Evolutionary conservation across 208 protist species (phyloP).

Genomic region (Leishmania major): DNA sequence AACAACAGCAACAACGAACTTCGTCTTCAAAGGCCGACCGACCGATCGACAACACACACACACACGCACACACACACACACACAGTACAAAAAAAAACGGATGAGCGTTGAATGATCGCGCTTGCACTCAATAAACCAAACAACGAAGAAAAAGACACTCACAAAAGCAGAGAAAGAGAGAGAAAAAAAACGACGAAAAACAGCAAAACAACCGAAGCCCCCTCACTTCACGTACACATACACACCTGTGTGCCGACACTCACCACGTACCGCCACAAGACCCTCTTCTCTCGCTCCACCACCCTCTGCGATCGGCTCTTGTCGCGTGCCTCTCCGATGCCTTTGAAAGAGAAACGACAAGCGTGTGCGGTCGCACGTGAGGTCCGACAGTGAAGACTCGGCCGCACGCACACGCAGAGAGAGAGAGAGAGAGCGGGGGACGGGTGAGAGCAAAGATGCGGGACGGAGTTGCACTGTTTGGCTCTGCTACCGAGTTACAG

Average conservation of each 20-base stretch:
- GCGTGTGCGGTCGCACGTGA: not conserved
- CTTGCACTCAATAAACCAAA: not conserved
- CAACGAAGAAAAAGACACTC: not conserved
- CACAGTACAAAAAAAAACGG: not conserved
- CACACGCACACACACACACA: not conserved
- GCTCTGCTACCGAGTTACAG: too few relatives aligned
- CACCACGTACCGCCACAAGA: too few relatives aligned
- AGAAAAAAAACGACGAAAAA: slow-evolving; percentile 2
- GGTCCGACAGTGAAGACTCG: not conserved
- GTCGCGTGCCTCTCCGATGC: too few relatives aligned
- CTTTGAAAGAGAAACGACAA: not conserved
- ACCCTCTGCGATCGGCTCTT: too few relatives aligned
- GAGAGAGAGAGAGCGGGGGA: not conserved
- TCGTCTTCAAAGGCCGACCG: too few relatives aligned
- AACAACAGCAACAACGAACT: too few relatives aligned
- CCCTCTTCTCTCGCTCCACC: too few relatives aligned
- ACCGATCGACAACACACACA: too few relatives aligned
- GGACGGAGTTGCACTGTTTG: not conserved
- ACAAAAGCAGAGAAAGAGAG: not conserved
- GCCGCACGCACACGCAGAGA: not conserved
- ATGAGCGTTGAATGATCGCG: too few relatives aligned
- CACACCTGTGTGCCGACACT: too few relatives aligned
- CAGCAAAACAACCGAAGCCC: not conserved
- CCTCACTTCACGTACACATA: too few relatives aligned
- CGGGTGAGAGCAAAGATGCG: not conserved